A percentile compares a stretch with the other conserved stretches of the same genome.
Conservation (phyloP, 176 grass and related monocot genomes). For the Oryza meridionalis region DNA sequence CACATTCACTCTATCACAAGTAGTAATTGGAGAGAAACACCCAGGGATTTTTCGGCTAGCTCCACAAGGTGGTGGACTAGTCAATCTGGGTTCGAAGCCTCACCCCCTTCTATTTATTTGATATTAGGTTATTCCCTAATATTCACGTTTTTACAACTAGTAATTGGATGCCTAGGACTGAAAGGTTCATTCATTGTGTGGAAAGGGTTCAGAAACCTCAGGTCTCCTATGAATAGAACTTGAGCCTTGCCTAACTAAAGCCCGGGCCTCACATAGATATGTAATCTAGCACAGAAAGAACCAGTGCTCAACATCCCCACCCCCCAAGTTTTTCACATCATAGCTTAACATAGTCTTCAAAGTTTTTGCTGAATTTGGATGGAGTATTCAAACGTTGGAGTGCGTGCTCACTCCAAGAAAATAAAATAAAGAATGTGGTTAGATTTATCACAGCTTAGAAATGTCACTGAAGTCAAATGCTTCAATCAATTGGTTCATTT, state of each 20-base stretch:
- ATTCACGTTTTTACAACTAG: too few species aligned
- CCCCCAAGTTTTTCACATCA: neutral
- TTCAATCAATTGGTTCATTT: neutral
- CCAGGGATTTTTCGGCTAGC: too few species aligned
- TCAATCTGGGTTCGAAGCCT: too few species aligned
- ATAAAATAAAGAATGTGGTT: neutral
- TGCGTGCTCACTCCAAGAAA: neutral
- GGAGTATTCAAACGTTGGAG: neutral
- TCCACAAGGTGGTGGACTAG: too few species aligned
- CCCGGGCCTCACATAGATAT: neutral
- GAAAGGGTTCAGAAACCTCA: neutral
- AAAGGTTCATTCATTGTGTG: neutral
- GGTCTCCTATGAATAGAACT: neutral
- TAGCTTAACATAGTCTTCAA: neutral
- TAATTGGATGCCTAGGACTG: neutral
- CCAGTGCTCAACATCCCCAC: neutral
- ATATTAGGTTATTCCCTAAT: too few species aligned
- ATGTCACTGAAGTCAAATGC: neutral
- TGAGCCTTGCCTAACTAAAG: neutral
- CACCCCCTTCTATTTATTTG: too few species aligned
- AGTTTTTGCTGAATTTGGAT: neutral
- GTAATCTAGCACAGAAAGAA: neutral
- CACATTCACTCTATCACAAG: neutral
- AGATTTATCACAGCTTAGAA: neutral
- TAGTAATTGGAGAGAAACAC: neutral